Conservation (phyloP, 345 rosid species). For the Camelina hispida region DNA sequence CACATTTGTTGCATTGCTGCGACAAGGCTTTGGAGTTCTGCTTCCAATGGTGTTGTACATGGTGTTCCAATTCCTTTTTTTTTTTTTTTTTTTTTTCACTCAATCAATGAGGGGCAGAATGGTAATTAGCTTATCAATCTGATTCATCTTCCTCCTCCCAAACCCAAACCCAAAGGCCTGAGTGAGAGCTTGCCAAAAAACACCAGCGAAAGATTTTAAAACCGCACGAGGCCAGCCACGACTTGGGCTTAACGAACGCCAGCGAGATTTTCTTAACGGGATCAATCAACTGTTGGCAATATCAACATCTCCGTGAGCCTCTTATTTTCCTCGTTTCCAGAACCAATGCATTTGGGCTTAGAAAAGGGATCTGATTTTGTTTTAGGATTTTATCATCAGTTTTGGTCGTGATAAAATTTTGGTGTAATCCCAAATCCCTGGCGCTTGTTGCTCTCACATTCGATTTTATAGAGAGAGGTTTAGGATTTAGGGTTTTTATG, state of each 20-base stretch:
- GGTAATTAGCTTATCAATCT: background rate
- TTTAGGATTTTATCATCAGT: background rate
- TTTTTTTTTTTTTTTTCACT: too few relatives aligned
- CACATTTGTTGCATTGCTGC: too few relatives aligned
- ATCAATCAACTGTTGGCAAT: background rate
- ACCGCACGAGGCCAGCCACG: background rate
- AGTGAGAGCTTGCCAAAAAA: background rate
- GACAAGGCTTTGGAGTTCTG: too few relatives aligned
- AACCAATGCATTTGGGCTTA: background rate
- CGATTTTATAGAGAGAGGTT: background rate
- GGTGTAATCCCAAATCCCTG: background rate
- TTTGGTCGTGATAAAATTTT: background rate
- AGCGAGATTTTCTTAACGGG: background rate
- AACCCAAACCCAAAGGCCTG: background rate
- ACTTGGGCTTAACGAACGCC: background rate
- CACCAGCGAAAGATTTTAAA: background rate
- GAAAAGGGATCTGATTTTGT: background rate
- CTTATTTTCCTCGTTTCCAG: background rate
- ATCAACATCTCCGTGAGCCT: conserved; percentile 3
- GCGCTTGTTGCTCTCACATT: background rate
- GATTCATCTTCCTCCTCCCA: background rate
- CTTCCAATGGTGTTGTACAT: too few relatives aligned
- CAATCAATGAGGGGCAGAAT: too few relatives aligned
- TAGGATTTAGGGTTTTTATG: background rate
- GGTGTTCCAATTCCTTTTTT: too few relatives aligned